Evolutionary conservation across 352 stramenopile species (phyloP).

Genomic region (Aphanomyces euteiches): DNA sequence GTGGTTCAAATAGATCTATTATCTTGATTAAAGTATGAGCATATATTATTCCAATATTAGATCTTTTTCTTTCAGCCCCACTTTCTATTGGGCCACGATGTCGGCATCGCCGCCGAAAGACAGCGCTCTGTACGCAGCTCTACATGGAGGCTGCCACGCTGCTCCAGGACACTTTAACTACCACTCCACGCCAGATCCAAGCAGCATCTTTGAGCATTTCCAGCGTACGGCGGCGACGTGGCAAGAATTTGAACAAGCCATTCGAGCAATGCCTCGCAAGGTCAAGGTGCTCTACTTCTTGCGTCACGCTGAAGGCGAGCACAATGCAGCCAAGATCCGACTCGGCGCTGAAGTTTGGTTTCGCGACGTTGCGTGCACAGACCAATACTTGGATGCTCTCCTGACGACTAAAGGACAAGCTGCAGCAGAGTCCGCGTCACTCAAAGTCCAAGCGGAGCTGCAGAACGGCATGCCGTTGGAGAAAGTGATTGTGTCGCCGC

Average conservation of each 20-base stretch:
- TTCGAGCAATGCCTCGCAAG: conserved; percentile 25
- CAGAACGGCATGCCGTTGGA: conserved; percentile 59
- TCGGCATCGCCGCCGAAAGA: not conserved
- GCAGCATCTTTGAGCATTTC: conserved; percentile 29
- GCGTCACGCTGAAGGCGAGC: conserved; percentile 63
- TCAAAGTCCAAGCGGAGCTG: conserved; percentile 38
- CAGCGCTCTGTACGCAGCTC: not conserved
- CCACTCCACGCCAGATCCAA: conserved; percentile 4
- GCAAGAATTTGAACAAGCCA: conserved; percentile 2
- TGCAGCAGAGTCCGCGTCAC: conserved; percentile 36
- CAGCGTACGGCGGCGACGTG: not conserved
- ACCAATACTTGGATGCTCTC: conserved; percentile 58
- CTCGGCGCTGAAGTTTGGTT: conserved; percentile 56
- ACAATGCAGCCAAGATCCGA: conserved; percentile 61
- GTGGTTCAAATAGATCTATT: too few relatives aligned
- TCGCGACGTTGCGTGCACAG: conserved; percentile 50
- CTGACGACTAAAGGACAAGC: conserved; percentile 55
- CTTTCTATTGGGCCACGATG: too few relatives aligned
- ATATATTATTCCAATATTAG: too few relatives aligned
- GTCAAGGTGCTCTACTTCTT: conserved; percentile 79
- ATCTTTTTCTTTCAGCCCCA: too few relatives aligned
- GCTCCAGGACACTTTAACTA: conserved; percentile 29
- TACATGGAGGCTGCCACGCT: conserved; percentile 25
- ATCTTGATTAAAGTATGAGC: too few relatives aligned
- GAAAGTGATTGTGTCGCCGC: conserved; percentile 60